Conservation (phyloP, 257 asterid genomes). For the Solanum appendiculatum region DNA sequence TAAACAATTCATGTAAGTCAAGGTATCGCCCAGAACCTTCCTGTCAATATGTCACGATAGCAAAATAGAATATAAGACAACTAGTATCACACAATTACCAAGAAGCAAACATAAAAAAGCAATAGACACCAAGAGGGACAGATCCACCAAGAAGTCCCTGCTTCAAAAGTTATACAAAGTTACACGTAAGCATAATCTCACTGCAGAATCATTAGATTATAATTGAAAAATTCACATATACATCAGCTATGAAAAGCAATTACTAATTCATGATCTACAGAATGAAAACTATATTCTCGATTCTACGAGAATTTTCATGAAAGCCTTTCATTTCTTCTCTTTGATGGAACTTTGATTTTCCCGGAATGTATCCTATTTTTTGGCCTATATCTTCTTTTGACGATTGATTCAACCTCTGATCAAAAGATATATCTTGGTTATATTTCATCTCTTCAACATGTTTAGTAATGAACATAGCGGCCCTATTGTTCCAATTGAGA, state of each 20-base stretch:
- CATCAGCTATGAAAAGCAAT: not conserved
- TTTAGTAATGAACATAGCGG: not conserved
- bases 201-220: not conserved
- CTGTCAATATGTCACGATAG: conserved; percentile 23
- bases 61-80: not conserved
- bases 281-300: not conserved
- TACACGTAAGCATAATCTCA: not conserved
- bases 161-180: not conserved
- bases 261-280: not conserved
- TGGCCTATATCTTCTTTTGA: not conserved
- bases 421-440: not conserved
- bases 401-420: not conserved
- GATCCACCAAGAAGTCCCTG: not conserved
- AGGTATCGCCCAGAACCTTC: conserved; percentile 91
- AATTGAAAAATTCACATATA: not conserved
- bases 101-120: not conserved
- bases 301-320: not conserved
- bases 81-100: not conserved
- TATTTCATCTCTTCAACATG: not conserved
- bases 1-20: conserved; percentile 83
- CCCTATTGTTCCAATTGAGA: not conserved
- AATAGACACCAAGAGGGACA: not conserved
- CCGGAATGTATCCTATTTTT: not conserved
- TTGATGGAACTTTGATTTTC: not conserved
- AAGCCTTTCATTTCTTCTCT: not conserved